Base-by-base conservation (phyloP, 495 filamentous ascomycete species). In the Daldinia loculata region DNA sequence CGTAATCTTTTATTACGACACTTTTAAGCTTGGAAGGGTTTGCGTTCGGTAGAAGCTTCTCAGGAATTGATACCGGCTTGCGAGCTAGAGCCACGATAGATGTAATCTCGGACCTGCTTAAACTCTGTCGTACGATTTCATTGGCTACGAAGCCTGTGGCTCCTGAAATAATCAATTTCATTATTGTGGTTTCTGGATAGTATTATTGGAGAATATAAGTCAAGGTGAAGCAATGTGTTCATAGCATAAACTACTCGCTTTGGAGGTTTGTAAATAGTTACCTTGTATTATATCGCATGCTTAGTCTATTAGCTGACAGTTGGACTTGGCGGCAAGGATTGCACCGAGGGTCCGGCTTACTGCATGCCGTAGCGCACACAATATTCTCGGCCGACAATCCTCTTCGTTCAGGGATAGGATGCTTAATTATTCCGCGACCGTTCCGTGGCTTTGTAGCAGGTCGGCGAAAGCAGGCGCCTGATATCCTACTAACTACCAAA, bases 141-240 rank as follows among this genome's bases (percentile, higher is more conserved):
- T 63, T 74, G 32, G 76, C 84, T 7, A 86, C 76, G 51, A 83
- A 83, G 14, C 85, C 84, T 6, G 80, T 84, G 2, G 84, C 79
- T 4, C 85, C 84, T 19, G 83, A 74, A 36, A 86, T 59, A 56
- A 86, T 83, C 26, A 87, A 75, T 62, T 86, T 87, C 84, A 85
- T 86, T 53, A 2, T 29, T 38, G 1, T 22, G 14, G 53, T 4
- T 22, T 34, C 0, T 48, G 5, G 43, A 22, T 12, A 6, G 17
- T 24, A 24, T 9, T 11, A 22, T 53, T 29, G 2, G 5, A 30
- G 24, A 29, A 29, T 30, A 27, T 53, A 4, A 53, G n/a, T 15
- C 12, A 30, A 30, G 27, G 11, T 30, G 51, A 53, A 30, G 14
- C 4, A 24, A 29, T 15, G 51, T 6, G 8, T 48, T 48, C 8